A percentile compares a stretch with the other conserved stretches of the same genome.
Evolutionary conservation across 2,329 filamentous ascomycete species (phyloP).

Genomic region (Neopestalotiopsis sp.): DNA sequence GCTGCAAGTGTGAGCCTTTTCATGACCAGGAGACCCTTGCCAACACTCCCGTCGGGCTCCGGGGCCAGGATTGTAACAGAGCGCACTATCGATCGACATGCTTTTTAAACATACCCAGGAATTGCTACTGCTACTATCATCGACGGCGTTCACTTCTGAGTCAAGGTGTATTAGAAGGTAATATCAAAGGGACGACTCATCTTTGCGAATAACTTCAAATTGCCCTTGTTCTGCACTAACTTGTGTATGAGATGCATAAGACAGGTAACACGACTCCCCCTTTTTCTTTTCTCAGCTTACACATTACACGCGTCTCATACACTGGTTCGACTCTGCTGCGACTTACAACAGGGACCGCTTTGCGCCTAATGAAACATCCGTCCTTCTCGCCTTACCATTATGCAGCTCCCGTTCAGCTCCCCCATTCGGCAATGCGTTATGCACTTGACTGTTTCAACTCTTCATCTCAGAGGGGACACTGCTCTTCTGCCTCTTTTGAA

Average conservation of each 20-base stretch:
- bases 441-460: background rate
- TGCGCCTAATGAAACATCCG: slow-evolving; percentile 17
- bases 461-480: background rate
- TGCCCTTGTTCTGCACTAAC: background rate
- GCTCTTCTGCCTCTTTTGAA: background rate
- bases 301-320: background rate
- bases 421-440: slow-evolving; percentile 7
- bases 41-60: background rate
- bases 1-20: background rate
- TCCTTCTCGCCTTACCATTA: slow-evolving; percentile 8
- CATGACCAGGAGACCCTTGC: background rate
- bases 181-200: background rate
- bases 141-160: background rate
- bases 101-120: background rate
- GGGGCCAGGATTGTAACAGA: background rate
- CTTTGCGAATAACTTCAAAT: background rate
- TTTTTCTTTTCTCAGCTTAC: background rate
- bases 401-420: slow-evolving; percentile 5
- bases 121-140: background rate
- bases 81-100: background rate
- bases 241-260: background rate
- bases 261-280: background rate
- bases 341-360: slow-evolving; percentile 2
- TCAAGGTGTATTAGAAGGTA: background rate
- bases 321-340: background rate